Conservation (phyloP, 768 basidiomycete species). For the Fomitopsis pulvina region DNA sequence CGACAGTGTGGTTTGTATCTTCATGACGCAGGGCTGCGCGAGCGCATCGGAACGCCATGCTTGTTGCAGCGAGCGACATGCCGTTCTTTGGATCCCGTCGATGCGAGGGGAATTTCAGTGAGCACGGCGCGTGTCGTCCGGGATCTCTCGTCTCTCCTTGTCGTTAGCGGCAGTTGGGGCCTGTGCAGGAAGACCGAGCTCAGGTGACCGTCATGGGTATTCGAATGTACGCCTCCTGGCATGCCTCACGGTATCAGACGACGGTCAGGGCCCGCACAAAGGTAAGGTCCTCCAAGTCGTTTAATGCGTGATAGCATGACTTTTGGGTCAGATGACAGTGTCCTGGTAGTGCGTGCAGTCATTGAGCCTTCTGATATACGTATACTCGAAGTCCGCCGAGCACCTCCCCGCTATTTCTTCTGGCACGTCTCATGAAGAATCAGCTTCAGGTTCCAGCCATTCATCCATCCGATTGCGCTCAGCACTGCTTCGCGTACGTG, state of each 20-base stretch:
- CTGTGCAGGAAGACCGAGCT: neutral
- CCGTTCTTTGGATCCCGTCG: neutral
- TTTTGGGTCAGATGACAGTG: neutral
- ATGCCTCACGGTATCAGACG: too few relatives aligned
- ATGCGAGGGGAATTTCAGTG: neutral
- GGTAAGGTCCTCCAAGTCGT: neutral
- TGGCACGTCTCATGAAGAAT: too few relatives aligned
- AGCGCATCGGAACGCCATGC: neutral
- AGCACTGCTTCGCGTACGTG: slow-evolving; percentile 70
- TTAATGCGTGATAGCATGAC: neutral
- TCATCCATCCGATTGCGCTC: too few relatives aligned
- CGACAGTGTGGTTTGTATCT: neutral
- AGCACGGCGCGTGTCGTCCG: neutral
- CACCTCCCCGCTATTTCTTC: too few relatives aligned
- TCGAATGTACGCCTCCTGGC: too few relatives aligned
- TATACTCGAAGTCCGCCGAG: too few relatives aligned
- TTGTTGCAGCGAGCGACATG: neutral
- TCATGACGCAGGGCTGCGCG: neutral
- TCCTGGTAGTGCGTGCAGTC: too few relatives aligned
- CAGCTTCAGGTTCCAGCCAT: too few relatives aligned
- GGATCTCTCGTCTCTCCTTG: neutral
- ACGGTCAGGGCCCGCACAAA: too few relatives aligned
- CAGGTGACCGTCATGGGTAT: slow-evolving; percentile 7
- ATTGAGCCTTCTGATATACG: too few relatives aligned
- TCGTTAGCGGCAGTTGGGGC: neutral